Percentiles rank a stretch among this genome's conserved stretches.
Conservation (phyloP, 2,329 filamentous ascomycete species). For the Aulographum hederae region DNA sequence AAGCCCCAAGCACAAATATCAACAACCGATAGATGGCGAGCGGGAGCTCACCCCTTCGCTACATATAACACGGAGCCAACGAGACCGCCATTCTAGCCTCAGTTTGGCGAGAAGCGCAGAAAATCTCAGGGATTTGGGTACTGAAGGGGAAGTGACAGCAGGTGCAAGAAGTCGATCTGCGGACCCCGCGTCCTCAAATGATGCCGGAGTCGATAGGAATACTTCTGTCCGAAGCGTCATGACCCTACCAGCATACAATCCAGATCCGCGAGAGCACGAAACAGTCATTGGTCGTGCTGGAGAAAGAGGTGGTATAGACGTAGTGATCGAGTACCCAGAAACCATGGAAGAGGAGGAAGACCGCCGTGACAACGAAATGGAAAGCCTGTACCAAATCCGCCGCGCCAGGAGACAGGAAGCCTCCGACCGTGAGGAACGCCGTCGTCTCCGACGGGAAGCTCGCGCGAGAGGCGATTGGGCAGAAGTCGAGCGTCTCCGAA, state of each 20-base stretch:
- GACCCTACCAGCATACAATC: constrained; percentile 74
- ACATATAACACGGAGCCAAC: neutral
- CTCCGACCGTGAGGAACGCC: constrained; percentile 59
- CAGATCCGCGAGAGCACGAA: constrained; percentile 54
- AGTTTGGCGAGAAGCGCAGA: neutral
- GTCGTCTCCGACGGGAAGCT: constrained; percentile 52
- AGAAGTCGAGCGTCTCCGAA: constrained; percentile 3
- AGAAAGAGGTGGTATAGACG: constrained; percentile 79
- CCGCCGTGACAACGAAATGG: constrained; percentile 79
- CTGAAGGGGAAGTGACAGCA: neutral
- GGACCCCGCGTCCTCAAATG: neutral
- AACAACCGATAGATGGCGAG: neutral
- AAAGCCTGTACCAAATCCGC: constrained; percentile 77
- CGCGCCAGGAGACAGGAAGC: constrained; percentile 56
- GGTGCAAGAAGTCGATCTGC: neutral
- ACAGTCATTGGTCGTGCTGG: constrained; percentile 75
- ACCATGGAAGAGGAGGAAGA: constrained; percentile 62
- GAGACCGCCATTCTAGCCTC: neutral
- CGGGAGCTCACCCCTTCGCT: neutral
- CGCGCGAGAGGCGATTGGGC: constrained; percentile 46
- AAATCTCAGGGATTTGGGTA: neutral
- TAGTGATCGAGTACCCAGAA: constrained; percentile 71
- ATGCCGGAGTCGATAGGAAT: constrained; percentile 47
- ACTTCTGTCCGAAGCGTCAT: constrained; percentile 85
- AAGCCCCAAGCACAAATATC: neutral